phyloP scores from a whole-genome alignment of 2,329 filamentous ascomycete species.

The Tolypocladium sp. region DNA sequence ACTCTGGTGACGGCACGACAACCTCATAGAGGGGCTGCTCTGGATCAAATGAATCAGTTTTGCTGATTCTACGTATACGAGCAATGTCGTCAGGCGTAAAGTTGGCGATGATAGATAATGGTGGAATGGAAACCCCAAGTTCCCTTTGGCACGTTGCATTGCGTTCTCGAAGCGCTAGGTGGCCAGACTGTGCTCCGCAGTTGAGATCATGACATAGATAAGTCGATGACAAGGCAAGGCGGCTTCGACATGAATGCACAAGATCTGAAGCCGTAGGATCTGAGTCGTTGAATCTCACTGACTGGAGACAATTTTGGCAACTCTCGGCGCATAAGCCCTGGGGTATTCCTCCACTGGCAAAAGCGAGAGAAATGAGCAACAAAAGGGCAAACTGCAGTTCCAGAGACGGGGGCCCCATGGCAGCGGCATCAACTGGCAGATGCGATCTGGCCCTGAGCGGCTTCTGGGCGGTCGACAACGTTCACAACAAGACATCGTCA shows the following conservation, averaged over 20 bases:
- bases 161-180: neutral
- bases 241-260: neutral
- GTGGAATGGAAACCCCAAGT: neutral
- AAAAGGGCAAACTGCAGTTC: neutral
- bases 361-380: neutral
- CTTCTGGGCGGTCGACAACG: neutral
- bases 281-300: neutral
- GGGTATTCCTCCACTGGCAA: neutral
- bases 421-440: neutral
- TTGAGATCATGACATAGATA: conserved; percentile 3
- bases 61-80: neutral
- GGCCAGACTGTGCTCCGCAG: neutral
- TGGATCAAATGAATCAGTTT: neutral
- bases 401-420: neutral
- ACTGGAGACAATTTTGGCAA: neutral
- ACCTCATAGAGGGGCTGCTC: neutral
- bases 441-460: neutral
- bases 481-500: neutral
- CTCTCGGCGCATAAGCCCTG: neutral
- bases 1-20: neutral
- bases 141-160: conserved; percentile 2
- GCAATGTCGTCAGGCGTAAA: neutral
- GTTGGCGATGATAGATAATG: neutral
- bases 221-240: neutral
- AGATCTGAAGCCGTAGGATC: neutral